These are phyloP conservation scores for Xylaria polymorpha DNA, from an alignment of 2,329 filamentous ascomycete genomes.

Conservation along the genomic window DNA sequence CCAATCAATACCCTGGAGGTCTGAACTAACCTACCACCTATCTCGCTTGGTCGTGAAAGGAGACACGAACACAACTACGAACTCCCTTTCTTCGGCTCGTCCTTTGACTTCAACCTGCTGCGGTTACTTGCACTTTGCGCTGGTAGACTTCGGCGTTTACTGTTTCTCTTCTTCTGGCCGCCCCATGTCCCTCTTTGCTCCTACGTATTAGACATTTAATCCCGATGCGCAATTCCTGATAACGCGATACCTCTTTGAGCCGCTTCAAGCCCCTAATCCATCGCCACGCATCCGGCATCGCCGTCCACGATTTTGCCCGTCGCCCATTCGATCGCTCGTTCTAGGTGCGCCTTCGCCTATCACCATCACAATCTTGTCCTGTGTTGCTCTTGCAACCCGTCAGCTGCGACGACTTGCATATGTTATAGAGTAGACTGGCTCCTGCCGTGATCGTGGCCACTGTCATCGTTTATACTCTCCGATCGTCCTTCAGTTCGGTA, in stretches of 20 bases:
- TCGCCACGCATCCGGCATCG: conserved; percentile 27
- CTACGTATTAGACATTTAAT: conserved; percentile 35
- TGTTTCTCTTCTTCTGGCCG: conserved; percentile 29
- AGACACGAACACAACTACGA: conserved; percentile 17
- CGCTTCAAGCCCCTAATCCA: conserved; percentile 37
- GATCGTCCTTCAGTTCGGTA: conserved; percentile 26
- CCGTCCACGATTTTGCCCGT: background rate
- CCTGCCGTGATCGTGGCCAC: conserved; percentile 11
- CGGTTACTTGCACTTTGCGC: conserved; percentile 12
- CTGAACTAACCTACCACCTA: background rate
- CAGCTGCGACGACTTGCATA: conserved; percentile 16
- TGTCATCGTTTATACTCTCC: conserved; percentile 13
- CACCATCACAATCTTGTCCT: background rate
- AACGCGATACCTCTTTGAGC: conserved; percentile 40
- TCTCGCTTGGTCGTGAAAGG: conserved; percentile 13
- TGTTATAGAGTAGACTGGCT: conserved; percentile 22
- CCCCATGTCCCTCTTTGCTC: conserved; percentile 31
- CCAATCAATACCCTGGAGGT: conserved; percentile 4
- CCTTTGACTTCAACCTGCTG: conserved; percentile 19
- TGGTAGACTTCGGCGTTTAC: conserved; percentile 21
- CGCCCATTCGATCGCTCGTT: conserved; percentile 21
- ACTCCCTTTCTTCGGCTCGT: conserved; percentile 17
- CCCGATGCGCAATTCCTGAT: conserved; percentile 43
- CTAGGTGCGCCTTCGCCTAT: conserved; percentile 1
- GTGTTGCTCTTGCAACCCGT: conserved; percentile 20